Percentiles rank a stretch among this genome's conserved stretches.
Evolutionary conservation across 345 rosid species (phyloP).

Genomic region (Sisymbrium altissimum): DNA sequence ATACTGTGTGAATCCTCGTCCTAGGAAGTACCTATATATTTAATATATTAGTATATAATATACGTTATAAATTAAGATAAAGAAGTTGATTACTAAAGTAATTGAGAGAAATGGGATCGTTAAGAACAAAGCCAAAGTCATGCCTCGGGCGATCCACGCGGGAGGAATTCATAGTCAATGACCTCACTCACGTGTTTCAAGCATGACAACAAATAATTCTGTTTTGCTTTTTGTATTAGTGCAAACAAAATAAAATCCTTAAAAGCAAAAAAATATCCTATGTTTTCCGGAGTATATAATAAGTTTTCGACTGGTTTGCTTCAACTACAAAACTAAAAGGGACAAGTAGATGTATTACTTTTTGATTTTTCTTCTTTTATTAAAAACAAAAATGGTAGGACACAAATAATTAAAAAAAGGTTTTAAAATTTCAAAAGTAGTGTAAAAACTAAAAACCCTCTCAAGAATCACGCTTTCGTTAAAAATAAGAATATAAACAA

Average conservation of each 20-base stretch:
- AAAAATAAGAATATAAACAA: neutral
- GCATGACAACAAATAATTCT: conserved; percentile 1
- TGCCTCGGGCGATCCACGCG: conserved; percentile 4
- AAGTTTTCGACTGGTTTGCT: neutral
- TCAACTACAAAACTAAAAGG: neutral
- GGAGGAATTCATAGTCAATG: neutral
- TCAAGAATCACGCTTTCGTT: conserved; percentile 7
- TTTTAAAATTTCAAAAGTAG: neutral
- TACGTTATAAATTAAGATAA: neutral
- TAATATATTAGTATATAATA: too few relatives aligned
- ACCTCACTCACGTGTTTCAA: conserved; percentile 28
- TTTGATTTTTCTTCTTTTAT: too few relatives aligned
- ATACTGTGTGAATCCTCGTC: neutral
- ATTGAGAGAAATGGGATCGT: conserved; percentile 13
- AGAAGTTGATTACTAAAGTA: neutral
- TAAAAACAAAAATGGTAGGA: neutral
- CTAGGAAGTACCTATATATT: neutral
- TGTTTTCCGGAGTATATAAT: neutral
- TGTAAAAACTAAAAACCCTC: neutral
- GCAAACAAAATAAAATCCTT: neutral
- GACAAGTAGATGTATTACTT: too few relatives aligned
- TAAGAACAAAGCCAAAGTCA: conserved; percentile 22
- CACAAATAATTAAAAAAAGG: neutral
- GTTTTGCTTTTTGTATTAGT: conserved; percentile 3
- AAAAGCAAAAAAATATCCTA: neutral